Percentiles rank a stretch among this genome's conserved stretches.
Conservation (phyloP, 129 eudicot species). For the Glebionis coronaria region DNA sequence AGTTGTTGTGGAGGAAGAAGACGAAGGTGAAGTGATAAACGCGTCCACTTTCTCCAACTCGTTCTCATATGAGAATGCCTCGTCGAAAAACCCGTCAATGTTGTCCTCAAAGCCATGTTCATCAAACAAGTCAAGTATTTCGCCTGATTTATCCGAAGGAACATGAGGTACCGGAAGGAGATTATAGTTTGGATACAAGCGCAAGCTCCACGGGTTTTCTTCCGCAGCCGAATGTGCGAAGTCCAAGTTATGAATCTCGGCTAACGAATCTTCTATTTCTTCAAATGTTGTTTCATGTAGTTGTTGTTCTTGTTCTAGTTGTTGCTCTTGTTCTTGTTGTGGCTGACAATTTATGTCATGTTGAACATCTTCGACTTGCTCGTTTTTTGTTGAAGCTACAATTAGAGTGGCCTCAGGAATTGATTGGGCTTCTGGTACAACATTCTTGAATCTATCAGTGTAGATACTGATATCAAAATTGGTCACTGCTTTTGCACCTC, state of each 20-base stretch:
- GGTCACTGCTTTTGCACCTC: constrained; percentile 86
- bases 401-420: constrained; percentile 23
- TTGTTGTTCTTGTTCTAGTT: constrained; percentile 12
- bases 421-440: constrained; percentile 17
- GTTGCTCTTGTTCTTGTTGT: not conserved
- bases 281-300: not conserved
- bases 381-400: constrained; percentile 21
- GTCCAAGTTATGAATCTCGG: constrained; percentile 24
- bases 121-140: constrained; percentile 41
- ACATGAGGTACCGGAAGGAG: constrained; percentile 51
- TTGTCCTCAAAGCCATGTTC: constrained; percentile 57
- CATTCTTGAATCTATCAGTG: constrained; percentile 46
- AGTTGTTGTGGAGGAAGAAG: constrained; percentile 41
- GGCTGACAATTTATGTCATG: constrained; percentile 17
- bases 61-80: constrained; percentile 10
- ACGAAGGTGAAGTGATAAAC: constrained; percentile 32
- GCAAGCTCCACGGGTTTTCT: constrained; percentile 66
- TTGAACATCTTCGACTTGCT: constrained; percentile 24
- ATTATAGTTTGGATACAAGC: constrained; percentile 43
- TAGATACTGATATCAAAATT: constrained; percentile 79
- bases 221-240: constrained; percentile 24
- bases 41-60: constrained; percentile 25
- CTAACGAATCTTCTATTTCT: constrained; percentile 21
- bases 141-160: constrained; percentile 41
- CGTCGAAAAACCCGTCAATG: constrained; percentile 49